Conservation (phyloP, 2,329 filamentous ascomycete species). For the Verticillium zaregamsianum region DNA sequence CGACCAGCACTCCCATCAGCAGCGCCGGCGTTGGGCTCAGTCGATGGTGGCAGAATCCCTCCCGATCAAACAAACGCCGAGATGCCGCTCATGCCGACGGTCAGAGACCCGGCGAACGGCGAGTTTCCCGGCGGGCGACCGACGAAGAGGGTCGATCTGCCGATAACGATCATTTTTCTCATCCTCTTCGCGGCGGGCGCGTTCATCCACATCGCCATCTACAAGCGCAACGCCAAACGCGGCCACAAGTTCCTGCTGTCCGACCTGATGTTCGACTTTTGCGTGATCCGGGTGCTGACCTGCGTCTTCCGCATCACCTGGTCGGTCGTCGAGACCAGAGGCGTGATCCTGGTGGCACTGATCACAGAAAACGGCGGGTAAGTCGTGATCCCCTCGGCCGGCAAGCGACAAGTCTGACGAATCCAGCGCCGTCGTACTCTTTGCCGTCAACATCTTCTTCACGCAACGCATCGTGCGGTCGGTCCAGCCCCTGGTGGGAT, state of each 20-base stretch:
- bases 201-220: slow-evolving; percentile 18
- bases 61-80: not conserved
- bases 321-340: slow-evolving; percentile 19
- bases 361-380: slow-evolving; percentile 31
- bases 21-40: not conserved
- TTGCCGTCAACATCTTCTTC: slow-evolving; percentile 33
- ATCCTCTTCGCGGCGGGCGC: slow-evolving; percentile 18
- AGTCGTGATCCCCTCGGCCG: not conserved
- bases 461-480: slow-evolving; percentile 33
- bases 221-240: slow-evolving; percentile 22
- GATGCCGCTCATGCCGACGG: not conserved
- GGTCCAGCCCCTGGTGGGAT: slow-evolving; percentile 29
- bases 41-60: not conserved
- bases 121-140: slow-evolving; percentile 10
- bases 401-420: not conserved
- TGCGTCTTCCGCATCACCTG: slow-evolving; percentile 31
- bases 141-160: slow-evolving; percentile 15
- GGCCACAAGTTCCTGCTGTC: slow-evolving; percentile 34
- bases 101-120: slow-evolving; percentile 6
- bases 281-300: slow-evolving; percentile 27
- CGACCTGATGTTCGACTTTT: slow-evolving; percentile 30
- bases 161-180: slow-evolving; percentile 19
- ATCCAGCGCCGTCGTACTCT: slow-evolving; percentile 25
- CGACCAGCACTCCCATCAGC: not conserved
- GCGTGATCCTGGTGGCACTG: slow-evolving; percentile 26